Conservation (phyloP, 257 asterid species). For the Lavandula angustifolia region DNA sequence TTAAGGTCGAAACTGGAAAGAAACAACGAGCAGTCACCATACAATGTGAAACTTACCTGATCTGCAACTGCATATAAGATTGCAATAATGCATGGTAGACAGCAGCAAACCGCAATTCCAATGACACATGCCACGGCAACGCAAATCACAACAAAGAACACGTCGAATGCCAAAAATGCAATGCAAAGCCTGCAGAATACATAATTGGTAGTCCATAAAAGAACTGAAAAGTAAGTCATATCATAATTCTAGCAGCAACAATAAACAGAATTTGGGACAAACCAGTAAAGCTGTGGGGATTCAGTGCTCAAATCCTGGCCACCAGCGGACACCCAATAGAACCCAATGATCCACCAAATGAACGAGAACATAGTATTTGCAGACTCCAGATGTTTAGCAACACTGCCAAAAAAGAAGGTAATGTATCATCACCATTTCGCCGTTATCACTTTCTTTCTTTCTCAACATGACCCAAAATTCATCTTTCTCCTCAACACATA, state of each 20-base stretch:
- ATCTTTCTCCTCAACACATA: slow-evolving; percentile 15
- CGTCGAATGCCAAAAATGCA: slow-evolving; percentile 95
- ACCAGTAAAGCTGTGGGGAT: slow-evolving; percentile 97
- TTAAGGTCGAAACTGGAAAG: background rate
- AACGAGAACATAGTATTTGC: slow-evolving; percentile 96
- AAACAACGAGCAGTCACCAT: too few species aligned
- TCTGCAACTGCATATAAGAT: slow-evolving; percentile 94
- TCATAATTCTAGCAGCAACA: slow-evolving; percentile 18
- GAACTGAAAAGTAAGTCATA: slow-evolving; percentile 2
- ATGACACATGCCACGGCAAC: slow-evolving; percentile 92
- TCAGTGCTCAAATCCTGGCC: slow-evolving; percentile 60
- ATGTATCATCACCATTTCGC: slow-evolving; percentile 17
- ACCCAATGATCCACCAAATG: slow-evolving; percentile 99
- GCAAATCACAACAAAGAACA: slow-evolving; percentile 93
- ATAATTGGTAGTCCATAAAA: background rate
- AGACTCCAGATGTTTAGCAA: slow-evolving; percentile 77
- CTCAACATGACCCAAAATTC: slow-evolving; percentile 1
- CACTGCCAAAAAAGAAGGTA: slow-evolving; percentile 48
- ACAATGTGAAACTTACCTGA: slow-evolving; percentile 57
- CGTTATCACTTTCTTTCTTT: slow-evolving; percentile 14
- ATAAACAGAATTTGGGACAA: slow-evolving; percentile 31
- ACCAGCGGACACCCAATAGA: slow-evolving; percentile 93
- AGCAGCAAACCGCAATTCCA: slow-evolving; percentile 99
- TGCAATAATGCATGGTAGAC: slow-evolving; percentile 95
- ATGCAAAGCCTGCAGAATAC: slow-evolving; percentile 85